Evolutionary conservation across 2,329 filamentous ascomycete genomes (phyloP).

Genomic region (Tolypocladium nubicola): DNA sequence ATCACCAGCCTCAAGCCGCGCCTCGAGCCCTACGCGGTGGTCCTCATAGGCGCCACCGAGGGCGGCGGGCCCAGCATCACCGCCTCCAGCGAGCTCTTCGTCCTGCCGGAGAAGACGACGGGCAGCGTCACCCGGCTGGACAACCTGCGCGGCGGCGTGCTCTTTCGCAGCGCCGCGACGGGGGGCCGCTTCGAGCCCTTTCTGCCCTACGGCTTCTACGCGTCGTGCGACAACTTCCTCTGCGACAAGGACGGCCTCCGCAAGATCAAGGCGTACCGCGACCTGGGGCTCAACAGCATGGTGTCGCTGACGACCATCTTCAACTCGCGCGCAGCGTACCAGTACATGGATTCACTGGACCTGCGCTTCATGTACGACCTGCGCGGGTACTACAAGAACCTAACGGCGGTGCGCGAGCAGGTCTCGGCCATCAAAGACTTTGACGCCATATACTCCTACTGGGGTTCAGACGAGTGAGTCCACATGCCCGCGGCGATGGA

Average conservation of each 20-base stretch:
- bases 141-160: slow-evolving; percentile 30
- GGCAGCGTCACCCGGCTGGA: slow-evolving; percentile 36
- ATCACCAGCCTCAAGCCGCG: slow-evolving; percentile 23
- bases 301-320: slow-evolving; percentile 29
- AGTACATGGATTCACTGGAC: slow-evolving; percentile 26
- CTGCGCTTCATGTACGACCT: slow-evolving; percentile 35
- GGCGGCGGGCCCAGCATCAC: slow-evolving; percentile 22
- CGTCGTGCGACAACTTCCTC: slow-evolving; percentile 32
- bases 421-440: slow-evolving; percentile 28
- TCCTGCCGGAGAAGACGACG: slow-evolving; percentile 29
- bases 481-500: background rate
- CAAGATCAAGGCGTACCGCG: slow-evolving; percentile 21
- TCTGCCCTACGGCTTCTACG: slow-evolving; percentile 34
- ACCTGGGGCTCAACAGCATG: slow-evolving; percentile 32
- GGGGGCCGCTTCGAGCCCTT: slow-evolving; percentile 25
- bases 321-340: slow-evolving; percentile 24
- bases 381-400: slow-evolving; percentile 31
- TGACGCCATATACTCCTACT: slow-evolving; percentile 32
- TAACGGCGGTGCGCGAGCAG: slow-evolving; percentile 26
- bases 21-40: slow-evolving; percentile 25
- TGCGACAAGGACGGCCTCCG: slow-evolving; percentile 22
- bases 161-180: slow-evolving; percentile 25
- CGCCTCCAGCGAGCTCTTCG: slow-evolving; percentile 24
- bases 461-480: slow-evolving; percentile 32
- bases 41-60: slow-evolving; percentile 22